Conservation (phyloP, 1,139 yeast genomes). For the Chernovozyma aurita region DNA sequence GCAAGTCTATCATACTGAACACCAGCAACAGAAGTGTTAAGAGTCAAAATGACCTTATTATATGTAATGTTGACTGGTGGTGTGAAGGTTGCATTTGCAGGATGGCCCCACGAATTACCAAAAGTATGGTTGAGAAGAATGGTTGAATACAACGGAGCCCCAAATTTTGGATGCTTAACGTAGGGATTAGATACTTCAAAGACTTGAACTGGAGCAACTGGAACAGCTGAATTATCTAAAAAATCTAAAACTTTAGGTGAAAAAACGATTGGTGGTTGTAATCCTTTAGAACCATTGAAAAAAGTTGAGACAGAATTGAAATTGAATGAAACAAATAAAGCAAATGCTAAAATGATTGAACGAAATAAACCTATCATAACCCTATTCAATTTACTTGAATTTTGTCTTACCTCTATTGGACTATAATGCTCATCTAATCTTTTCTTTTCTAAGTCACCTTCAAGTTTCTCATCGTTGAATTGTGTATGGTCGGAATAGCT, state of each 20-base stretch:
- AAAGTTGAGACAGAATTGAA: background rate
- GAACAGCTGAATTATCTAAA: background rate
- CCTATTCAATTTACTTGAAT: background rate
- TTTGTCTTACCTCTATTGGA: background rate
- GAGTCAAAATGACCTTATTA: conserved; percentile 56
- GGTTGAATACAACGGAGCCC: conserved; percentile 22
- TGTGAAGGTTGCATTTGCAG: conserved; percentile 20
- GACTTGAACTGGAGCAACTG: conserved; percentile 15
- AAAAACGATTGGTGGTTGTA: too few relatives aligned
- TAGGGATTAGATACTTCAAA: conserved; percentile 28
- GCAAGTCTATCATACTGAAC: conserved; percentile 76
- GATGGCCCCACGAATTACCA: conserved; percentile 35
- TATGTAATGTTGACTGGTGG: conserved; percentile 36
- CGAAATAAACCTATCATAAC: too few relatives aligned
- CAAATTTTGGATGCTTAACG: conserved; percentile 24
- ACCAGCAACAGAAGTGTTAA: conserved; percentile 58
- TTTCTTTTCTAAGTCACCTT: background rate
- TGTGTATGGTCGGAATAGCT: background rate
- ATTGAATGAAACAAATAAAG: conserved; percentile 1
- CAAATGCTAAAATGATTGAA: too few relatives aligned
- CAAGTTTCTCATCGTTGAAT: background rate
- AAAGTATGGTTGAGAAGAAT: conserved; percentile 30
- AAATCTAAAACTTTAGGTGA: background rate
- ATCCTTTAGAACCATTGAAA: too few relatives aligned
- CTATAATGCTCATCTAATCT: background rate